phyloP scores from a whole-genome alignment of 306 rosid genomes.

The Aeschynomene evenia region DNA sequence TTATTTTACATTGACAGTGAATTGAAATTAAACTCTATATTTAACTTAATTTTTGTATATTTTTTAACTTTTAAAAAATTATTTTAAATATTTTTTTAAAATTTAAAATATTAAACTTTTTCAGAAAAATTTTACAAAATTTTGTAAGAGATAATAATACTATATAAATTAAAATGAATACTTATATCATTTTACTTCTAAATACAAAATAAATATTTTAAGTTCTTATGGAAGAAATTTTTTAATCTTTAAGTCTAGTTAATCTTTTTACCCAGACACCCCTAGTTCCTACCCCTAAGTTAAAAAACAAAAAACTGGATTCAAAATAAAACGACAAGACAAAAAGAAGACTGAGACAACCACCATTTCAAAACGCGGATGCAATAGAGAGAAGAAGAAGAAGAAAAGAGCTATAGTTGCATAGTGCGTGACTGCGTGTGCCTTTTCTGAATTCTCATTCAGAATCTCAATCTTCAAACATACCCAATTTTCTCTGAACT shows the following conservation, averaged over 20 bases:
- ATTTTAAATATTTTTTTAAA: no score
- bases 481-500: background rate
- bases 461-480: background rate
- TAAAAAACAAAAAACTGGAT: slow-evolving; percentile 25
- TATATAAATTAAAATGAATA: background rate
- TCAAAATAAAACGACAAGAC: slow-evolving; percentile 34
- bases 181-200: no score
- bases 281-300: background rate
- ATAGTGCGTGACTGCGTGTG: background rate
- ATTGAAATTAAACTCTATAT: no score
- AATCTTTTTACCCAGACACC: no score
- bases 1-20: no score
- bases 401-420: background rate
- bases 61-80: no score
- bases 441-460: slow-evolving; percentile 37
- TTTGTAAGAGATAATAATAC: background rate
- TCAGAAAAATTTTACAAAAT: no score
- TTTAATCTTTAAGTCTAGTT: no score
- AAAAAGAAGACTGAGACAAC: slow-evolving; percentile 16
- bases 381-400: slow-evolving; percentile 18
- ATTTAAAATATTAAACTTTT: no score
- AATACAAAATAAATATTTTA: no score
- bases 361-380: slow-evolving; percentile 35
- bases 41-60: no score
- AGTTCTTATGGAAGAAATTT: no score